These are phyloP conservation scores for Penicillium cinerascens DNA, from an alignment of 495 filamentous ascomycete genomes.

Conservation along the genomic window DNA sequence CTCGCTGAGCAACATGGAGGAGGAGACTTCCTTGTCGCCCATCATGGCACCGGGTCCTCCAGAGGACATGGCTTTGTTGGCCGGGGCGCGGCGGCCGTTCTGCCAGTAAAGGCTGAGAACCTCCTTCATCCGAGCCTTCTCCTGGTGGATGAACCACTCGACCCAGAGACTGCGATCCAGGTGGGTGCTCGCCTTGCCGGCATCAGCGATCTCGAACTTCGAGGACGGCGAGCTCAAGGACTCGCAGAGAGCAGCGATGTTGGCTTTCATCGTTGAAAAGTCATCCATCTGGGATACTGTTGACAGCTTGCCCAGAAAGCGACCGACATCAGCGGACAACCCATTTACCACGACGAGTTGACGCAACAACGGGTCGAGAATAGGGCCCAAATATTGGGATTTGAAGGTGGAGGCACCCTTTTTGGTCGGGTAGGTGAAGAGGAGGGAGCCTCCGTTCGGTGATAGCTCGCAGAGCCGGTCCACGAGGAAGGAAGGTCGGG, in stretches of 20 bases:
- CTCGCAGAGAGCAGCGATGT: constrained; percentile 47
- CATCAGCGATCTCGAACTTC: constrained; percentile 48
- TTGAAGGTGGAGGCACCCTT: constrained; percentile 62
- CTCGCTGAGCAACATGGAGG: constrained; percentile 56
- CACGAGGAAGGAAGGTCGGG: constrained; percentile 58
- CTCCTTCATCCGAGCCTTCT: constrained; percentile 61
- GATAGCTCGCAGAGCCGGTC: constrained; percentile 66
- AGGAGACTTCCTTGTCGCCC: constrained; percentile 44
- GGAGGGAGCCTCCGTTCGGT: constrained; percentile 53
- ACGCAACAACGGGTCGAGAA: constrained; percentile 65
- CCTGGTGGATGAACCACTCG: constrained; percentile 71
- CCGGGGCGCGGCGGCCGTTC: constrained; percentile 44
- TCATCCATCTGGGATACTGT: constrained; percentile 56
- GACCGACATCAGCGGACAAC: constrained; percentile 57
- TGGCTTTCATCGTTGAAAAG: constrained; percentile 52
- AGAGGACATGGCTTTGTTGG: constrained; percentile 30
- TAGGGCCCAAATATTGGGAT: constrained; percentile 60
- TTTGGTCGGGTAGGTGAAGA: constrained; percentile 70
- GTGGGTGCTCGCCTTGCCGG: constrained; percentile 49
- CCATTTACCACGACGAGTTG: constrained; percentile 61
- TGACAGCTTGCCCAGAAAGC: constrained; percentile 55
- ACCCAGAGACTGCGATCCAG: constrained; percentile 59
- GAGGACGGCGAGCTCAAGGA: constrained; percentile 40
- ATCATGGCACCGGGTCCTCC: constrained; percentile 32
- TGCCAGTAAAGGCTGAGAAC: constrained; percentile 57